phyloP scores from a whole-genome alignment of 2,329 filamentous ascomycete species.

The Thermochaetoides dissita region DNA sequence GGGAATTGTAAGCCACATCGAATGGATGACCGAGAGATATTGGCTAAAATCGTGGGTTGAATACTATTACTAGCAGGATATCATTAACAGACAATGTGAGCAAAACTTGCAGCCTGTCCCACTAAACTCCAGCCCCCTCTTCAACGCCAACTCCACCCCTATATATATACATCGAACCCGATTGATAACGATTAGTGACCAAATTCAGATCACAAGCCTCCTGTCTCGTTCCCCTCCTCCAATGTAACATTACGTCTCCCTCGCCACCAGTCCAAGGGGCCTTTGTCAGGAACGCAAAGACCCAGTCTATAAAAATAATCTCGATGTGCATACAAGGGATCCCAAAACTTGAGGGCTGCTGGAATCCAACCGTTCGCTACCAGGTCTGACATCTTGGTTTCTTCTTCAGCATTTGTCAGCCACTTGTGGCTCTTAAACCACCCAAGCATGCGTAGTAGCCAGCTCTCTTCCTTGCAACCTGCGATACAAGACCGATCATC shows the following conservation, averaged over 20 bases:
- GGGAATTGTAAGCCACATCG: too few species aligned
- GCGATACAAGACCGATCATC: constrained; percentile 60
- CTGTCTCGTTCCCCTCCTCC: constrained; percentile 23
- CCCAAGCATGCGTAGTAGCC: constrained; percentile 12
- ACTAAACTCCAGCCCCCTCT: too few species aligned
- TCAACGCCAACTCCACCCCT: neutral
- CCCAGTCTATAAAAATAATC: constrained; percentile 96
- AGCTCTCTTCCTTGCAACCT: constrained; percentile 31
- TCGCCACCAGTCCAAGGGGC: constrained; percentile 51
- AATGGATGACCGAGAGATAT: too few species aligned
- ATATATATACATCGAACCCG: neutral
- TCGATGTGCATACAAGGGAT: constrained; percentile 81
- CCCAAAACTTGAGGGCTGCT: constrained; percentile 57
- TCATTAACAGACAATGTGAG: too few species aligned
- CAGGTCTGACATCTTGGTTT: too few species aligned
- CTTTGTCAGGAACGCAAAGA: constrained; percentile 71
- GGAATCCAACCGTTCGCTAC: too few species aligned
- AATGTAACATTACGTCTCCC: constrained; percentile 31
- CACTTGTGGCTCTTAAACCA: neutral
- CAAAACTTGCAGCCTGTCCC: too few species aligned
- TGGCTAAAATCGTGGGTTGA: too few species aligned
- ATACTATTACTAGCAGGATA: too few species aligned
- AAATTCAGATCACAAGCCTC: constrained; percentile 2
- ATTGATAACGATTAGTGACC: neutral
- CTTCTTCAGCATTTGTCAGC: too few species aligned